Percentiles rank a stretch among this genome's conserved stretches.
phyloP scores from a whole-genome alignment of 768 basidiomycete genomes.

The Serendipita sp. region DNA sequence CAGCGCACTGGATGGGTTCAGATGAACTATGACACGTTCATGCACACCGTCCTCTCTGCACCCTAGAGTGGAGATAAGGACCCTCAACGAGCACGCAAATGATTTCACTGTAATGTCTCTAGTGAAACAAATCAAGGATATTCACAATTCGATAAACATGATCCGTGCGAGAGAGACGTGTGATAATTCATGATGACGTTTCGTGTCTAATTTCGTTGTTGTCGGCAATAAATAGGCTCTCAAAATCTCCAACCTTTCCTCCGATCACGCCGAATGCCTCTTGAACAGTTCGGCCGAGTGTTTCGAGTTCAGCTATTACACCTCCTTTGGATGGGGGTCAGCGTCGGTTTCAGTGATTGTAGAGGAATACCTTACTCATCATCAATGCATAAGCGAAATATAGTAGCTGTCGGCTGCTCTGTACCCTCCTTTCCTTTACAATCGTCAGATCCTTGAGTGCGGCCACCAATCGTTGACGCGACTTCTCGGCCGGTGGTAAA shows the following conservation, averaged over 20 bases:
- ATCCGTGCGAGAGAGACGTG: background rate
- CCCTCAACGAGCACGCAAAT: background rate
- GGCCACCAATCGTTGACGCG: constrained; percentile 62
- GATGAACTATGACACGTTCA: constrained; percentile 56
- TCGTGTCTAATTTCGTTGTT: background rate
- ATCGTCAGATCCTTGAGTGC: constrained; percentile 76
- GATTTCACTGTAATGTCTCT: background rate
- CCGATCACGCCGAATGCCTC: constrained; percentile 88
- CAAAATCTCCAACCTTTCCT: constrained; percentile 64
- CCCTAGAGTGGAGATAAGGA: constrained; percentile 27
- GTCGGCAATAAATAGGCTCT: constrained; percentile 42
- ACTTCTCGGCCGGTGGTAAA: constrained; percentile 79
- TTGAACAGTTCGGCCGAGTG: constrained; percentile 64
- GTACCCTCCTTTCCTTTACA: constrained; percentile 66
- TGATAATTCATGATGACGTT: background rate
- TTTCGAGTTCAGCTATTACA: constrained; percentile 77
- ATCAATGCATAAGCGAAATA: constrained; percentile 90
- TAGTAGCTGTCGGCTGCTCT: constrained; percentile 68
- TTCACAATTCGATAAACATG: background rate
- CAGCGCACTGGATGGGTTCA: constrained; percentile 50
- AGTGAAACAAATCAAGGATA: background rate
- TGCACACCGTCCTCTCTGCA: constrained; percentile 46
- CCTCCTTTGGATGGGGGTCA: constrained; percentile 28
- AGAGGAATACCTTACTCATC: constrained; percentile 36
- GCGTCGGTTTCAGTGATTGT: background rate